Evolutionary conservation across 1,284 basidiomycete species (phyloP), one percentile per base, ranked within the genome.

Genomic region (Trametes versicolor): DNA sequence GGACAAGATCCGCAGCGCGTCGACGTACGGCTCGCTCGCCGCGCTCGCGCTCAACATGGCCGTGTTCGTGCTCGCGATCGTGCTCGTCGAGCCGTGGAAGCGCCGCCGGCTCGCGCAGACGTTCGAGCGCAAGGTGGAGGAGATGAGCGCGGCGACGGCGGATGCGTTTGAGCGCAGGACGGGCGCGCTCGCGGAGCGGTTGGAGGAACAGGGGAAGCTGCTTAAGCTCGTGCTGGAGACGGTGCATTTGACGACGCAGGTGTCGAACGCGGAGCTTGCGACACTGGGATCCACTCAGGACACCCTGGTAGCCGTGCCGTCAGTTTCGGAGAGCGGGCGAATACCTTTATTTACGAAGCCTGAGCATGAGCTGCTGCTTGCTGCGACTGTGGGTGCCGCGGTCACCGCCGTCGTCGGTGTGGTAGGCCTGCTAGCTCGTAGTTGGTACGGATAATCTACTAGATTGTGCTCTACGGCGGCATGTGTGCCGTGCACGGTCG

Each of bases 1-100:
- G 65, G 96, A 98, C 82, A 98, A 98, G 81, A 97, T 98, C 68
- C 87, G 96, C 47, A 94, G 93, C 70, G 92, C 94, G 48, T 94
- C 93, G 61, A 97, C 96, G 7, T 97, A 97, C 76, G 95, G 94
- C 1, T 91, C 90, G 51, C 82, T 98, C 64, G 90, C 89, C 2
- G 95, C 89, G 53, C 85, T 98, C 23, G 90, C 88, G 12, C 85
- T 96, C 66, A 98, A 98, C 79, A 79, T 98, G 77, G 70, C 93
- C 54, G 92, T 98, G 47, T 98, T 98, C 76, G 78, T 98, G 55
- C 79, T 92, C 62, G 96, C 96, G 9, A 95, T 97, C 67, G 77
- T 94, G 19, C 79, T 97, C 53, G 93, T 98, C 52, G 96, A 98
- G 78, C 96, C 96, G 1, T 98, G 95, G 94, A 98, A 98, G 78